phyloP scores from a whole-genome alignment of 2,329 filamentous ascomycete species.

The Orbilia ellipsospora region DNA sequence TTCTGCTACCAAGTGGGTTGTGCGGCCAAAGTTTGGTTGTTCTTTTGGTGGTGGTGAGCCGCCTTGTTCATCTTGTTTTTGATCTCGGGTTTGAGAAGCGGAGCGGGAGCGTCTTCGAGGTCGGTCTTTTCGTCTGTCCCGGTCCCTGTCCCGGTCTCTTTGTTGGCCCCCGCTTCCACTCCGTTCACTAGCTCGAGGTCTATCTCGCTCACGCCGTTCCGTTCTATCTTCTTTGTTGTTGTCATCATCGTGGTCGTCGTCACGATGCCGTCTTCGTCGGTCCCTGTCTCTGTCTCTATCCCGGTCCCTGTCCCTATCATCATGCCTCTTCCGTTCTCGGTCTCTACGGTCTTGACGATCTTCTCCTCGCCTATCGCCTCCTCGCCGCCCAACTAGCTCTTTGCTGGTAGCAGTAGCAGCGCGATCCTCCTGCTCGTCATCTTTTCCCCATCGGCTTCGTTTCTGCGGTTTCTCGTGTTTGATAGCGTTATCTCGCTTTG shows the following conservation, averaged over 20 bases:
- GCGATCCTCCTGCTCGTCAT: conserved; percentile 57
- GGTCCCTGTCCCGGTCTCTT: conserved; percentile 52
- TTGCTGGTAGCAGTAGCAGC: conserved; percentile 13
- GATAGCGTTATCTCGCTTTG: conserved; percentile 5
- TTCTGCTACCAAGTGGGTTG: conserved; percentile 85
- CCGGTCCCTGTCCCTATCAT: conserved; percentile 54
- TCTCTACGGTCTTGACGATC: too few relatives aligned
- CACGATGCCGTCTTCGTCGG: conserved; percentile 60
- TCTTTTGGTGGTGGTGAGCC: conserved; percentile 71
- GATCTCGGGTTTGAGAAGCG: conserved; percentile 6
- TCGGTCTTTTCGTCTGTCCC: conserved; percentile 15
- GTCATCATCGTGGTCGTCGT: conserved; percentile 56
- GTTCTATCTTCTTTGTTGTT: conserved; percentile 16
- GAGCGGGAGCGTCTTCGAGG: conserved; percentile 14
- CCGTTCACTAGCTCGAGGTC: conserved; percentile 44
- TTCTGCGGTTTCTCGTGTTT: conserved; percentile 20
- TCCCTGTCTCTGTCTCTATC: conserved; percentile 59
- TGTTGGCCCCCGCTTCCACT: not conserved
- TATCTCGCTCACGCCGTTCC: conserved; percentile 42
- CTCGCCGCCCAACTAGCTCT: conserved; percentile 38
- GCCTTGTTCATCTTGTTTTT: conserved; percentile 48
- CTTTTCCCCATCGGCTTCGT: conserved; percentile 21
- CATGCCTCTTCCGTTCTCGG: conserved; percentile 56
- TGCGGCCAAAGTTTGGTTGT: conserved; percentile 84
- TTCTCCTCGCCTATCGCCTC: not conserved